Conservation (phyloP, 768 basidiomycete species). For the Amylocystis lapponica region DNA sequence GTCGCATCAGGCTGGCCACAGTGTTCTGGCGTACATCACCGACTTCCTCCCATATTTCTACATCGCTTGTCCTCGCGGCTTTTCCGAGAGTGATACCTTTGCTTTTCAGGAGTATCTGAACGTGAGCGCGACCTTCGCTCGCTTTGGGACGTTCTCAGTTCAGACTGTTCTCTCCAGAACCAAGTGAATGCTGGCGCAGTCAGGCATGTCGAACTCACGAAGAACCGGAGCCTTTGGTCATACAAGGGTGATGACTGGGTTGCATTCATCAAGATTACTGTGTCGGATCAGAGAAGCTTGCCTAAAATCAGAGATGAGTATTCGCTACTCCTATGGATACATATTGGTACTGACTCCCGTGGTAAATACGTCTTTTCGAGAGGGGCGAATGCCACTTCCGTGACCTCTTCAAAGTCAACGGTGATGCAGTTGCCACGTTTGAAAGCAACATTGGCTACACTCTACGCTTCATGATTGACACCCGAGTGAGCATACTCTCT, state of each 20-base stretch:
- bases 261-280: slow-evolving; percentile 81
- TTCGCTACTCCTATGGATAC: slow-evolving; percentile 17
- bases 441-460: slow-evolving; percentile 94
- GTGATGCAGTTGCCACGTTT: slow-evolving; percentile 57
- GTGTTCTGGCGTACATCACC: slow-evolving; percentile 77
- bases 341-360: slow-evolving; percentile 5
- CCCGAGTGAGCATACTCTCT: slow-evolving; percentile 49
- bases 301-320: slow-evolving; percentile 92
- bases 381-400: slow-evolving; percentile 46
- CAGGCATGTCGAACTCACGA: slow-evolving; percentile 48
- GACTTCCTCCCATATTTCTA: slow-evolving; percentile 94
- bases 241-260: slow-evolving; percentile 77
- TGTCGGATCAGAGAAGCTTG: slow-evolving; percentile 65
- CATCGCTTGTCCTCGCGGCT: slow-evolving; percentile 80
- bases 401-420: slow-evolving; percentile 39
- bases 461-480: slow-evolving; percentile 97
- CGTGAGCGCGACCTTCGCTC: slow-evolving; percentile 39
- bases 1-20: slow-evolving; percentile 65
- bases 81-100: slow-evolving; percentile 58
- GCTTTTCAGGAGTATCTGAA: slow-evolving; percentile 69
- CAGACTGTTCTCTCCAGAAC: not conserved
- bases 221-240: slow-evolving; percentile 77
- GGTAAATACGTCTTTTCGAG: slow-evolving; percentile 43
- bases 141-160: not conserved
- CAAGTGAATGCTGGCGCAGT: slow-evolving; percentile 31